A percentile compares a stretch with the other conserved stretches of the same genome.
phyloP scores from a whole-genome alignment of 2,329 filamentous ascomycete species.

The Fusarium sambucinum region DNA sequence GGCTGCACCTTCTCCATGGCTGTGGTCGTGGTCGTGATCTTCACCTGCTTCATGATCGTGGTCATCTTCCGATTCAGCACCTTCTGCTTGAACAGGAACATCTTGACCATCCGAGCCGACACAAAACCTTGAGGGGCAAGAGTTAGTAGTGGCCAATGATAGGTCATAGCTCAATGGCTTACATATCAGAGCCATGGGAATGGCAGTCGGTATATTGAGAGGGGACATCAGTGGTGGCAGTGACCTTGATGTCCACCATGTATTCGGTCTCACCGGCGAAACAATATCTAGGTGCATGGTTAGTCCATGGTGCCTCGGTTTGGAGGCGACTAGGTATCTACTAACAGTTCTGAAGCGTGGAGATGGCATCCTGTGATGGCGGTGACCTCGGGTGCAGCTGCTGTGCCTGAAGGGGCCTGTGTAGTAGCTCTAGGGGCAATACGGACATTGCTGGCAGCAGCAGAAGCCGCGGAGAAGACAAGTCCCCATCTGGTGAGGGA shows the following conservation, averaged over 20 bases:
- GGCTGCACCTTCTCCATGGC: constrained; percentile 15
- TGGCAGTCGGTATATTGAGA: constrained; percentile 75
- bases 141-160: constrained; percentile 11
- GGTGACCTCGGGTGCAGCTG: constrained; percentile 48
- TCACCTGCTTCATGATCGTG: constrained; percentile 34
- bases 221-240: constrained; percentile 67
- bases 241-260: constrained; percentile 61
- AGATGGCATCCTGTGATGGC: constrained; percentile 58
- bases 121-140: constrained; percentile 65
- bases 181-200: constrained; percentile 69
- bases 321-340: constrained; percentile 5
- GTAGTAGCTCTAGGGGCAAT: constrained; percentile 51
- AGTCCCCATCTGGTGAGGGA: constrained; percentile 38
- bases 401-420: constrained; percentile 45
- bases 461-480: constrained; percentile 27
- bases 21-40: constrained; percentile 35
- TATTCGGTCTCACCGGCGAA: constrained; percentile 59
- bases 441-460: constrained; percentile 28
- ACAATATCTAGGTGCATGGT: constrained; percentile 55
- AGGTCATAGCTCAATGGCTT: constrained; percentile 42
- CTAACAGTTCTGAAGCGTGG: constrained; percentile 57
- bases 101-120: constrained; percentile 70
- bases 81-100: constrained; percentile 64
- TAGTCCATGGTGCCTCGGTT: background rate
- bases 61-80: constrained; percentile 42